These are phyloP conservation scores for Pichia sp. DNA, from an alignment of 1,139 yeast genomes.

Conservation along the genomic window DNA sequence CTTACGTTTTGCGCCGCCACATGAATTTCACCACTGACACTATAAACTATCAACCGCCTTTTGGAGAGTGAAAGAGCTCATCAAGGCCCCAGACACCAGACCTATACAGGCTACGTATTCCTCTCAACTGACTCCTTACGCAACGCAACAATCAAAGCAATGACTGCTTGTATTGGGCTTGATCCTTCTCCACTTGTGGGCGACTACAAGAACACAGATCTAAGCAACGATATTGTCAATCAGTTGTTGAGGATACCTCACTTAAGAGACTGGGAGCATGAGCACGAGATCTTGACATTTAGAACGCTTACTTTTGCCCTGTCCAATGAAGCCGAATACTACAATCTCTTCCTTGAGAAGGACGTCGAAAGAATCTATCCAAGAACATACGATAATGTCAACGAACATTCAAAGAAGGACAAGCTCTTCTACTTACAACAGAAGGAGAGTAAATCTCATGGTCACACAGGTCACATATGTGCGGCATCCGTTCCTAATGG, in stretches of 20 bases:
- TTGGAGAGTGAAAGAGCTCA: too few species aligned
- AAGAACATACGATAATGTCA: conserved; percentile 17
- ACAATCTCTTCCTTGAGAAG: conserved; percentile 17
- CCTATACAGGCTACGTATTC: too few species aligned
- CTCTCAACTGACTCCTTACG: too few species aligned
- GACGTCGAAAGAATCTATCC: conserved; percentile 15
- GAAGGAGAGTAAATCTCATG: conserved; percentile 11
- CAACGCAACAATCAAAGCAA: too few species aligned
- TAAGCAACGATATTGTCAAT: conserved; percentile 7
- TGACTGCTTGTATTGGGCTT: too few species aligned
- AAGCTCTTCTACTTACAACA: conserved; percentile 20
- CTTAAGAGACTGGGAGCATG: conserved; percentile 6
- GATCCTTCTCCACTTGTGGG: too few species aligned
- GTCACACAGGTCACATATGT: conserved; percentile 51
- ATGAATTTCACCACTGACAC: too few species aligned
- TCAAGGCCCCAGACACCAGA: too few species aligned
- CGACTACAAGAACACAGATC: conserved; percentile 7
- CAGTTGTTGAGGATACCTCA: conserved; percentile 11
- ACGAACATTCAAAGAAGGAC: conserved; percentile 7
- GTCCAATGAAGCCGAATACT: conserved; percentile 17
- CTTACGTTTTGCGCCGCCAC: too few species aligned
- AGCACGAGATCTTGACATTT: conserved; percentile 10
- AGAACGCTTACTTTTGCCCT: conserved; percentile 19
- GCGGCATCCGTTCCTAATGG: conserved; percentile 52
- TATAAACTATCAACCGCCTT: too few species aligned